Conservation (phyloP, 495 filamentous ascomycete genomes). For the Symbiotaphrina buchneri region DNA sequence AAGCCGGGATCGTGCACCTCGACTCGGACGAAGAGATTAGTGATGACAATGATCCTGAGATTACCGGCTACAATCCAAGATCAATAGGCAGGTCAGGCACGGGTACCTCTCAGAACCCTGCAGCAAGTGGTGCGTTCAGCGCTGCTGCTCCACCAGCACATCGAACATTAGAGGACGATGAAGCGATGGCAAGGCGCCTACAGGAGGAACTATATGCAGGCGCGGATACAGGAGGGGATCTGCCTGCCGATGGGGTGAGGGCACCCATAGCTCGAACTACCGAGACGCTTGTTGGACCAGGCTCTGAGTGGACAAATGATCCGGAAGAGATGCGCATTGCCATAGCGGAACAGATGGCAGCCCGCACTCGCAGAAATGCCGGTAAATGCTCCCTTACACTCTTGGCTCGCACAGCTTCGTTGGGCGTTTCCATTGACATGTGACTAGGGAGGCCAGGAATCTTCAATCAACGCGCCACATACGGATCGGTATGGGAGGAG, state of each 20-base stretch:
- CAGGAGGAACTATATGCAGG: conserved; percentile 77
- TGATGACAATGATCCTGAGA: conserved; percentile 5
- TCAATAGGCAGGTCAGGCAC: background rate
- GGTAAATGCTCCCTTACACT: conserved; percentile 8
- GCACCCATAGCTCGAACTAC: conserved; percentile 82
- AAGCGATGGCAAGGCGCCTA: conserved; percentile 71
- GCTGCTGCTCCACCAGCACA: background rate
- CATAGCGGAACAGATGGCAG: conserved; percentile 42
- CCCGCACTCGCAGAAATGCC: conserved; percentile 18
- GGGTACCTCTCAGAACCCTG: conserved; percentile 1
- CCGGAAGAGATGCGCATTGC: conserved; percentile 37
- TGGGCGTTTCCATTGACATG: background rate
- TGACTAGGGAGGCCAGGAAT: conserved; percentile 58
- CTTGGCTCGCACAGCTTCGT: too few relatives aligned
- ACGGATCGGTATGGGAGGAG: conserved; percentile 54
- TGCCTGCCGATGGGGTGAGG: conserved; percentile 43
- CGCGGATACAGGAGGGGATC: conserved; percentile 16
- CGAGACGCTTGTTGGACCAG: conserved; percentile 71
- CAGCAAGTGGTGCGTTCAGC: background rate
- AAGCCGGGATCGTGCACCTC: conserved; percentile 40
- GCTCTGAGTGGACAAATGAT: conserved; percentile 23
- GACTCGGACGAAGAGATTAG: conserved; percentile 35
- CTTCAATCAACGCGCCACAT: conserved; percentile 55
- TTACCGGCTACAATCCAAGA: conserved; percentile 1
- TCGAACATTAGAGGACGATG: conserved; percentile 52